These are phyloP conservation scores for Eimeria sp. DNA, from an alignment of 169 alveolate species.

Conservation along the genomic window DNA sequence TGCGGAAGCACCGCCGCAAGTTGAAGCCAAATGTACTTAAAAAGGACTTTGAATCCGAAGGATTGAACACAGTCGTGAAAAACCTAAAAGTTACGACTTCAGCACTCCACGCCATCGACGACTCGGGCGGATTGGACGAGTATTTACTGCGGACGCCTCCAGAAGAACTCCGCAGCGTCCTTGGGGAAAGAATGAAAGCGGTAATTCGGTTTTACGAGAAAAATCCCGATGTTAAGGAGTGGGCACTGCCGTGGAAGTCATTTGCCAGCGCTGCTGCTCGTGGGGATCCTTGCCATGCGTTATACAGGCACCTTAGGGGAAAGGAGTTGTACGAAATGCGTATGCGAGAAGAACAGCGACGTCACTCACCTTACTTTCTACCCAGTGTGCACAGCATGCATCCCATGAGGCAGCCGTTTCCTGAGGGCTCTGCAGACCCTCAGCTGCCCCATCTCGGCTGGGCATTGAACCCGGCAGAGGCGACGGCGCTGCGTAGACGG, in stretches of 20 bases:
- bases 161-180: conserved; percentile 92
- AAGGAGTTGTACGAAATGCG: conserved; percentile 72
- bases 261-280: conserved; percentile 62
- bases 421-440: conserved; percentile 62
- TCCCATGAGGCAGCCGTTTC: conserved; percentile 80
- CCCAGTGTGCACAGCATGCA: conserved; percentile 71
- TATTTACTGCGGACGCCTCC: conserved; percentile 93
- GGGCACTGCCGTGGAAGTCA: conserved; percentile 84
- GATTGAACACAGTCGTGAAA: conserved; percentile 89
- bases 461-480: conserved; percentile 55
- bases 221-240: conserved; percentile 81
- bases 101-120: conserved; percentile 93
- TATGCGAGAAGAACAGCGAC: conserved; percentile 14
- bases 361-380: conserved; percentile 78
- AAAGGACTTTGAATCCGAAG: conserved; percentile 62
- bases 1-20: conserved; percentile 67
- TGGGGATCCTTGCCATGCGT: conserved; percentile 74
- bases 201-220: conserved; percentile 91
- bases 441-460: conserved; percentile 79
- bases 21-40: conserved; percentile 69
- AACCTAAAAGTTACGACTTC: conserved; percentile 91
- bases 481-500: conserved; percentile 73
- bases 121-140: conserved; percentile 93
- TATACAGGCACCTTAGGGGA: conserved; percentile 73
- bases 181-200: conserved; percentile 90